phyloP scores from a whole-genome alignment of 2,329 filamentous ascomycete species.

The Nakataea oryzae region DNA sequence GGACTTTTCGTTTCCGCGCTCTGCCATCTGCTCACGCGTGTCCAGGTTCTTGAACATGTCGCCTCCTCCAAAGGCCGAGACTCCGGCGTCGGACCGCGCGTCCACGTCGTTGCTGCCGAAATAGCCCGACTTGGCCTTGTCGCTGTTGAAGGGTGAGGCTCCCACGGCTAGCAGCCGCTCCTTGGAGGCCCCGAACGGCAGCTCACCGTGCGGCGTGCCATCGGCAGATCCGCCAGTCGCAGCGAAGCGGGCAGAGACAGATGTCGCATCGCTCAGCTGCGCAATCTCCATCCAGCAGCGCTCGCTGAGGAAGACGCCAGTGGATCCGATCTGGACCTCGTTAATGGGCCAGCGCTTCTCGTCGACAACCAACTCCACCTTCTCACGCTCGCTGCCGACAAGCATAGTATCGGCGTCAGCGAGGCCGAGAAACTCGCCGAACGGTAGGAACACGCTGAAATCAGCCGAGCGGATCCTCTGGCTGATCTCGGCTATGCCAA shows the following conservation, averaged over 20 bases:
- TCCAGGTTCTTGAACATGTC: constrained; percentile 99
- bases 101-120: constrained; percentile 74
- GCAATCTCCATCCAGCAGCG: constrained; percentile 89
- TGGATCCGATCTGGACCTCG: constrained; percentile 82
- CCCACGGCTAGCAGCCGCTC: constrained; percentile 35
- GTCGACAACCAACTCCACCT: constrained; percentile 82
- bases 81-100: constrained; percentile 80
- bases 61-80: constrained; percentile 79
- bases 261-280: constrained; percentile 55
- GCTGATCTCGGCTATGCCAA: constrained; percentile 95
- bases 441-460: constrained; percentile 91
- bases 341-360: constrained; percentile 88
- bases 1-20: constrained; percentile 85
- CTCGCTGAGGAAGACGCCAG: constrained; percentile 91
- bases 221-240: constrained; percentile 52
- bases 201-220: constrained; percentile 44
- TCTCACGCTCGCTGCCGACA: constrained; percentile 86
- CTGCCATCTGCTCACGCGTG: constrained; percentile 86
- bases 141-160: constrained; percentile 41
- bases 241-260: constrained; percentile 41
- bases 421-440: constrained; percentile 87
- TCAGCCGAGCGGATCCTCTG: constrained; percentile 86
- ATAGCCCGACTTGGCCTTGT: constrained; percentile 69
- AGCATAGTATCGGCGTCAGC: constrained; percentile 75
- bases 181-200: constrained; percentile 50